phyloP scores from a whole-genome alignment of 352 stramenopile genomes.

The Pythium aquatile region DNA sequence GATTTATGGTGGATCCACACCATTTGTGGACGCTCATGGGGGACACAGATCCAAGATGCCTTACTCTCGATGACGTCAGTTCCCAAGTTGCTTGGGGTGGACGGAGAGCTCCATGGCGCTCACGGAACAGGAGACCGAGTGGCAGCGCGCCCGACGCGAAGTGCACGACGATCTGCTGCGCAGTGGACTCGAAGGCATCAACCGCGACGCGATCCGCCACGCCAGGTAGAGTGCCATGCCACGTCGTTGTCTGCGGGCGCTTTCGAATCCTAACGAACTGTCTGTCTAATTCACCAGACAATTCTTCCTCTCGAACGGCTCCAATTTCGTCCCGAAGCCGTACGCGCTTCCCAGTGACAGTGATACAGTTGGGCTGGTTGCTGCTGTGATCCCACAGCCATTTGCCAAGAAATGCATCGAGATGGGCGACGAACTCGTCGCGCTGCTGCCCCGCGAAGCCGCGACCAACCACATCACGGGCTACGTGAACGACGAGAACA shows the following conservation, averaged over 20 bases:
- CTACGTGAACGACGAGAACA: slow-evolving; percentile 62
- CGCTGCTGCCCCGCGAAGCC: slow-evolving; percentile 37
- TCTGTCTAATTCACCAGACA: slow-evolving; percentile 1
- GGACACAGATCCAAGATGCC: neutral
- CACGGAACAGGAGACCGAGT: slow-evolving; percentile 18
- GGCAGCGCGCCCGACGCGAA: slow-evolving; percentile 18
- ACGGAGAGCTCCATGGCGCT: slow-evolving; percentile 7
- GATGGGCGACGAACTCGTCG: slow-evolving; percentile 44
- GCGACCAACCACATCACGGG: slow-evolving; percentile 34
- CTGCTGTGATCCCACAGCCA: slow-evolving; percentile 35
- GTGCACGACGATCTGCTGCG: slow-evolving; percentile 22
- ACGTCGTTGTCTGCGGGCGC: neutral
- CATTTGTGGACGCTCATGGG: neutral
- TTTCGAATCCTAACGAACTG: neutral
- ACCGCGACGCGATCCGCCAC: slow-evolving; percentile 24
- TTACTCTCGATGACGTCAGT: neutral
- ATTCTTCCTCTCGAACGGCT: slow-evolving; percentile 26
- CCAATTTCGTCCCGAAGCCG: slow-evolving; percentile 43
- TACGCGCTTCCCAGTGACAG: slow-evolving; percentile 45
- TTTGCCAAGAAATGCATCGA: slow-evolving; percentile 39
- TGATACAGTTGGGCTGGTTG: slow-evolving; percentile 52
- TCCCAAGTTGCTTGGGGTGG: neutral
- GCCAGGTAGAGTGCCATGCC: slow-evolving; percentile 11
- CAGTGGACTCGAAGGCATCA: slow-evolving; percentile 13
- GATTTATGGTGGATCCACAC: neutral